Conservation (phyloP, 106 monocot genomes). For the Dioscorea zingiberensis region DNA sequence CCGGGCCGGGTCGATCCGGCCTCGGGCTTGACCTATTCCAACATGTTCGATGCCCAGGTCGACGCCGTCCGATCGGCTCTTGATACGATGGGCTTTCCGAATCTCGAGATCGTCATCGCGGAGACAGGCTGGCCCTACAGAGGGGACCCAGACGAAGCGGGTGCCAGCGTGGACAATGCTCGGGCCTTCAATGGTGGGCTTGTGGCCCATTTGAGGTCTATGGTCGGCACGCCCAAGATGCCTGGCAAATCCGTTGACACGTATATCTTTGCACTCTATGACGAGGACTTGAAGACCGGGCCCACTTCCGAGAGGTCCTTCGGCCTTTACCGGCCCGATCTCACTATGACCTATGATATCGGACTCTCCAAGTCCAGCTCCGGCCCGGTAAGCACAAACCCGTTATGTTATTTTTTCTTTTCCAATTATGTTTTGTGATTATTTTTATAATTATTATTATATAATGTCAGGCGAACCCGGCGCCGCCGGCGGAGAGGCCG, state of each 20-base stretch:
- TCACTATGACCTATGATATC: slow-evolving; percentile 47
- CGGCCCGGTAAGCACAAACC: not conserved
- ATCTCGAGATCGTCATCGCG: slow-evolving; percentile 74
- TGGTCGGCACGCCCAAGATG: slow-evolving; percentile 58
- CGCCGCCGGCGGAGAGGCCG: too few relatives aligned
- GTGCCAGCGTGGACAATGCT: slow-evolving; percentile 72
- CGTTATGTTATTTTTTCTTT: too few relatives aligned
- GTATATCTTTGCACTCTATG: slow-evolving; percentile 83
- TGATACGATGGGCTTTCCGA: slow-evolving; percentile 39
- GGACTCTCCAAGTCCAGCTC: slow-evolving; percentile 33
- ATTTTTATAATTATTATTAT: too few relatives aligned
- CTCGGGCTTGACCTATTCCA: slow-evolving; percentile 43
- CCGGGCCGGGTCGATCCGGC: slow-evolving; percentile 37
- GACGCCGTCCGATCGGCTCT: slow-evolving; percentile 72
- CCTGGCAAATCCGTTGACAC: slow-evolving; percentile 67
- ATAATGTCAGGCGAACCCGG: too few relatives aligned
- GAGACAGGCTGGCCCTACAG: slow-evolving; percentile 93
- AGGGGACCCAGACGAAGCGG: slow-evolving; percentile 56
- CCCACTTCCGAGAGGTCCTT: slow-evolving; percentile 78
- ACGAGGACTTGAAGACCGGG: slow-evolving; percentile 81
- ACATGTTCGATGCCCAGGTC: slow-evolving; percentile 77
- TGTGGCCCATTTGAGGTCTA: slow-evolving; percentile 52
- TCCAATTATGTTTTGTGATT: too few relatives aligned
- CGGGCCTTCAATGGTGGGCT: slow-evolving; percentile 58
- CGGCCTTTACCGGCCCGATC: slow-evolving; percentile 57